A percentile compares a stretch with the other conserved stretches of the same genome.
Evolutionary conservation across 148 eudicot genomes (phyloP).

Genomic region (Euryodendron excelsum): DNA sequence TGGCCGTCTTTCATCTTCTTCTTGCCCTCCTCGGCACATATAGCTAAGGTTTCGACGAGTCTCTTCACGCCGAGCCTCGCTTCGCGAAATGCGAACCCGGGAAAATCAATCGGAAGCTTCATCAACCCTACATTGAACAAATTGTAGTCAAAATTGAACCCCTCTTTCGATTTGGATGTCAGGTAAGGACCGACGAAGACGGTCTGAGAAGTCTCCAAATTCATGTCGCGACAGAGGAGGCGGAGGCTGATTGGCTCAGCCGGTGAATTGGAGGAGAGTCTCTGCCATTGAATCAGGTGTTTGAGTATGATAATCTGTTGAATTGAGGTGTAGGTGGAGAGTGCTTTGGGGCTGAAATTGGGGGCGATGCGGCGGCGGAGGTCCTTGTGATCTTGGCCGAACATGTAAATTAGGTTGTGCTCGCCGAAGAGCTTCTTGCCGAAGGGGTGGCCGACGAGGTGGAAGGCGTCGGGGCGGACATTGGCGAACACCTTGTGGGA

Average conservation of each 20-base stretch:
- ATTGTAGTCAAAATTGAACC: slow-evolving; percentile 58
- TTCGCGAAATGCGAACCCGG: slow-evolving; percentile 68
- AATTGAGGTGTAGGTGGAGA: slow-evolving; percentile 48
- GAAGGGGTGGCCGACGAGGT: slow-evolving; percentile 80
- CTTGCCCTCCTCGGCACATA: slow-evolving; percentile 55
- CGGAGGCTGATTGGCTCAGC: slow-evolving; percentile 40
- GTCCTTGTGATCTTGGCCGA: slow-evolving; percentile 82
- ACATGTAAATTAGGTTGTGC: slow-evolving; percentile 73
- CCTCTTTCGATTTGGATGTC: slow-evolving; percentile 20
- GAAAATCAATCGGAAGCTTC: slow-evolving; percentile 72
- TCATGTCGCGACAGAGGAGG: slow-evolving; percentile 66
- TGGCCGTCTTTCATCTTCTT: slow-evolving; percentile 31
- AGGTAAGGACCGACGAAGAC: slow-evolving; percentile 80
- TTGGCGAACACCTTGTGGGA: slow-evolving; percentile 71
- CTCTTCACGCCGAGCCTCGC: slow-evolving; percentile 67
- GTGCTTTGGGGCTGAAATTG: slow-evolving; percentile 72
- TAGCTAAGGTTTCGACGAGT: slow-evolving; percentile 38
- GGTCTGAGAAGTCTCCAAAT: slow-evolving; percentile 77
- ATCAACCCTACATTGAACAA: slow-evolving; percentile 68
- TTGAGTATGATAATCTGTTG: slow-evolving; percentile 51
- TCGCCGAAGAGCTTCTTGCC: slow-evolving; percentile 81
- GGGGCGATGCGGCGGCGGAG: slow-evolving; percentile 75
- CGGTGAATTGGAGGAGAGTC: background rate
- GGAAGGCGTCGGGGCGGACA: slow-evolving; percentile 74
- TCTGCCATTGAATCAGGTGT: slow-evolving; percentile 42